Evolutionary conservation across 768 basidiomycete genomes (phyloP).

Genomic region (Kwoniella sp.): DNA sequence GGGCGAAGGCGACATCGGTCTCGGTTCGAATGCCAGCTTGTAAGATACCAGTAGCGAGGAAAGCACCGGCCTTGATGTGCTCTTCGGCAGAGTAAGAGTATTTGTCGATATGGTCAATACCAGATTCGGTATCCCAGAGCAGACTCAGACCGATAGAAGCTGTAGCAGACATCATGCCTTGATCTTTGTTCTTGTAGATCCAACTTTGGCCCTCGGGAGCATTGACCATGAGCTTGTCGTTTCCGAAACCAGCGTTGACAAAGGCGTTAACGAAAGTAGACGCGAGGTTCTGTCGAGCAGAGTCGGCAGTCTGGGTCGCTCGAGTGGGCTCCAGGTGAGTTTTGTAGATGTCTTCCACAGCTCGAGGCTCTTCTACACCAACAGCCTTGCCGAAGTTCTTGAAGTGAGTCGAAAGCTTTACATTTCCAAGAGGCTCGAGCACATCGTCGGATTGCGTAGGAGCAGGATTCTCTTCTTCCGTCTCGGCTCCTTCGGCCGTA

Average conservation of each 20-base stretch:
- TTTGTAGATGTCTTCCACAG: conserved; percentile 96
- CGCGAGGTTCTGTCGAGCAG: conserved; percentile 89
- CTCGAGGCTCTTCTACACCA: conserved; percentile 84
- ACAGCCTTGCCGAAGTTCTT: conserved; percentile 90
- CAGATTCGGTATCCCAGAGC: conserved; percentile 94
- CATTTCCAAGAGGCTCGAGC: conserved; percentile 81
- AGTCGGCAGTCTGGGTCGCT: conserved; percentile 79
- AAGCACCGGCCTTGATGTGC: conserved; percentile 95
- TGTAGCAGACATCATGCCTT: conserved; percentile 97
- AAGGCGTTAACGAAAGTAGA: conserved; percentile 99
- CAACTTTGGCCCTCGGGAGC: conserved; percentile 95
- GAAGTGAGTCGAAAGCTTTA: conserved; percentile 80
- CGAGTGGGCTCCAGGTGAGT: conserved; percentile 88
- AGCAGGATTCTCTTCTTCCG: conserved; percentile 61
- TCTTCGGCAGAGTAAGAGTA: conserved; percentile 97
- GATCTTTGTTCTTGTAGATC: conserved; percentile 99
- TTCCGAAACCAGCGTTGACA: conserved; percentile 97
- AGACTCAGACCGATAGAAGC: conserved; percentile 90
- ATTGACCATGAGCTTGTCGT: conserved; percentile 97
- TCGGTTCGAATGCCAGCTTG: conserved; percentile 88
- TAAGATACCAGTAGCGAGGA: conserved; percentile 90
- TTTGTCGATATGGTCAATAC: conserved; percentile 91
- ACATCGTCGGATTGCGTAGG: conserved; percentile 79
- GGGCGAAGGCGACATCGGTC: conserved; percentile 85
- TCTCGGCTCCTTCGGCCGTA: conserved; percentile 61